Base-by-base conservation (phyloP, 441 rosid species). In the Flueggea neowawraea region DNA sequence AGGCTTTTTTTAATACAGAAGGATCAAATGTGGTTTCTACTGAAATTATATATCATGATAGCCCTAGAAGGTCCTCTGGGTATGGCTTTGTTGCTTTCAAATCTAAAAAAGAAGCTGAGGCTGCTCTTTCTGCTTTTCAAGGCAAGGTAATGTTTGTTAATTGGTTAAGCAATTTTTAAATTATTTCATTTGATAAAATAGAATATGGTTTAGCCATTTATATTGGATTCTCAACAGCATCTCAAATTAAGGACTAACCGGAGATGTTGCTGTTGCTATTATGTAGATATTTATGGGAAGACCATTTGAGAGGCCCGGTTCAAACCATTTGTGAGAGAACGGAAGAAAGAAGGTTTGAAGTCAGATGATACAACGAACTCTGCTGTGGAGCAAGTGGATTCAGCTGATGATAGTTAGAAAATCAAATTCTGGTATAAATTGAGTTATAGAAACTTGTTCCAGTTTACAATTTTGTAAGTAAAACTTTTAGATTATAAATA, bases 1-100 rank as follows among this genome's bases (percentile, higher is more conserved):
- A 65, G 76, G 96, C 87, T 73, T 86, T 84, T 63, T 91, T 88
- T 60, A 68, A 52, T 50, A 58, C 84, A 10, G 84, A 75, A 75
- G 80, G 83, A 33, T 77, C 81, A 15, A 77, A 64, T 51, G 72
- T 84, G 65, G 86, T 76, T 39, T 82, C 90, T 57, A 79, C 90
- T 54, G 87, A 86, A 70, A 72, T 88, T 60, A 68, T 88, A 73
- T 91, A 78, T 69, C 83, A 83, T 56, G 89, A 82, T 13, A 88
- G 85, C 65, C 88, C 93, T 1, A 81, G 94, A 74, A 81, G 75
- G 74, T 78, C 94, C 13, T 76, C 91, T 57, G 94, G 96, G 8
- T 88, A 86, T 63, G 96, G 94, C 12, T 91, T 91, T 81, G 94
- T 88, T 51, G 70, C 90, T 51, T 88, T 90, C 79, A 84, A 83